A percentile compares a stretch with the other conserved stretches of the same genome.
These are phyloP conservation scores for Telopea speciosissima DNA, from an alignment of 177 flowering plant genomes.

Conservation along the genomic window DNA sequence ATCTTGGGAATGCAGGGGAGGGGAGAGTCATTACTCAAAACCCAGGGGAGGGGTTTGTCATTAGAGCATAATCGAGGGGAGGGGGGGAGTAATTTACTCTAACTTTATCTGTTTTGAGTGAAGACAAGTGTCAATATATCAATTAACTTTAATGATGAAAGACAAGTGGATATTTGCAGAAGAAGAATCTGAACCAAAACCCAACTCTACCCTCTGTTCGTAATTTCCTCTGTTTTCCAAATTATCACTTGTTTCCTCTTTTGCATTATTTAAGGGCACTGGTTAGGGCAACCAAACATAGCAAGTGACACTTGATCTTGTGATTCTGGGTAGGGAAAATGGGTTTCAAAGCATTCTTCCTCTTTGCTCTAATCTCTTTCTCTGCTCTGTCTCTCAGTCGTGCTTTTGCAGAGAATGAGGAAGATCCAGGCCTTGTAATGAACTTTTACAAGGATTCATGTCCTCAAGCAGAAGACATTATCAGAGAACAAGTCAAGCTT, in stretches of 20 bases:
- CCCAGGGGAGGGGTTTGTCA: too few species aligned
- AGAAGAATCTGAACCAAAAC: too few species aligned
- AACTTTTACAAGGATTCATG: conserved; percentile 86
- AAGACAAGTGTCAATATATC: too few species aligned
- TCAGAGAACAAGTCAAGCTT: conserved; percentile 85
- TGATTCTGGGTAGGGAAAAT: conserved; percentile 16
- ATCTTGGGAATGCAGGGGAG: too few species aligned
- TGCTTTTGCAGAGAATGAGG: conserved; percentile 47
- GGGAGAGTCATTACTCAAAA: too few species aligned
- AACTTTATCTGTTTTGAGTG: too few species aligned
- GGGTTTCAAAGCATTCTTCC: conserved; percentile 49
- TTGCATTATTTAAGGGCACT: conserved; percentile 34
- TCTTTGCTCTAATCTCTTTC: conserved; percentile 39
- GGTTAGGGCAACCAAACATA: conserved; percentile 7
- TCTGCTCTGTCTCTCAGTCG: conserved; percentile 28
- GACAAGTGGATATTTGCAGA: too few species aligned
- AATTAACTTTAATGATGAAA: too few species aligned
- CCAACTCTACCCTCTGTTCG: too few species aligned
- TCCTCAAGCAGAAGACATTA: conserved; percentile 95
- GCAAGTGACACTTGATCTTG: conserved; percentile 18
- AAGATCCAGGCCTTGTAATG: conserved; percentile 66
- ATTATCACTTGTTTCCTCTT: neutral
- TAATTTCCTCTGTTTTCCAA: neutral
- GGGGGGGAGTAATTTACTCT: too few species aligned
- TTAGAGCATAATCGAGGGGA: too few species aligned